These are phyloP conservation scores for Blakeslea trispora DNA, from an alignment of 371 early-diverging fungal genomes.

Conservation along the genomic window DNA sequence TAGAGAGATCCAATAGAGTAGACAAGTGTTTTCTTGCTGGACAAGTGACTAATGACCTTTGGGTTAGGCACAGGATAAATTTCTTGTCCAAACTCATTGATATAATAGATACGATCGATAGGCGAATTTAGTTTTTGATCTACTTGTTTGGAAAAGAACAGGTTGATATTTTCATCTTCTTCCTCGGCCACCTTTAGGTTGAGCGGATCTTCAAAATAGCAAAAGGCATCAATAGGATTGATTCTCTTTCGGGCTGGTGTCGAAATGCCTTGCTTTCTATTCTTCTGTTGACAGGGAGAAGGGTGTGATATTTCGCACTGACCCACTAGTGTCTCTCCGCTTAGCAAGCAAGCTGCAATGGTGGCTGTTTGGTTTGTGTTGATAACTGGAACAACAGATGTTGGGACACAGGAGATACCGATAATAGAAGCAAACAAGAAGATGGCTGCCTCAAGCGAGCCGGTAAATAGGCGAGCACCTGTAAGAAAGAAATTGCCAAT, in stretches of 20 bases:
- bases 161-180: slow-evolving; percentile 28
- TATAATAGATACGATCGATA: slow-evolving; percentile 68
- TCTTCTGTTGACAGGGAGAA: slow-evolving; percentile 9
- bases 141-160: slow-evolving; percentile 56
- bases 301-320: slow-evolving; percentile 79
- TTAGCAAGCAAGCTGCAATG: slow-evolving; percentile 63
- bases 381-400: slow-evolving; percentile 69
- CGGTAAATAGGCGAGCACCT: slow-evolving; percentile 70
- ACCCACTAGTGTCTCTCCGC: slow-evolving; percentile 59
- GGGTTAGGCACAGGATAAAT: slow-evolving; percentile 71
- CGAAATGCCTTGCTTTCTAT: slow-evolving; percentile 8
- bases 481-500: slow-evolving; percentile 80
- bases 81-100: slow-evolving; percentile 69
- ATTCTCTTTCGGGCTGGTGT: slow-evolving; percentile 13
- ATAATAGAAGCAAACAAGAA: slow-evolving; percentile 68
- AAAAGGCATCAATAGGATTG: slow-evolving; percentile 52
- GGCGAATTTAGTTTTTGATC: slow-evolving; percentile 49
- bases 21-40: slow-evolving; percentile 55
- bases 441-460: slow-evolving; percentile 71
- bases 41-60: slow-evolving; percentile 57
- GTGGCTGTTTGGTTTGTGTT: slow-evolving; percentile 63
- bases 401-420: slow-evolving; percentile 55
- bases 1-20: slow-evolving; percentile 77
- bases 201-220: slow-evolving; percentile 28
- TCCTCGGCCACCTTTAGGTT: slow-evolving; percentile 1